phyloP scores from a whole-genome alignment of 345 rosid species.

The Linum tenue region DNA sequence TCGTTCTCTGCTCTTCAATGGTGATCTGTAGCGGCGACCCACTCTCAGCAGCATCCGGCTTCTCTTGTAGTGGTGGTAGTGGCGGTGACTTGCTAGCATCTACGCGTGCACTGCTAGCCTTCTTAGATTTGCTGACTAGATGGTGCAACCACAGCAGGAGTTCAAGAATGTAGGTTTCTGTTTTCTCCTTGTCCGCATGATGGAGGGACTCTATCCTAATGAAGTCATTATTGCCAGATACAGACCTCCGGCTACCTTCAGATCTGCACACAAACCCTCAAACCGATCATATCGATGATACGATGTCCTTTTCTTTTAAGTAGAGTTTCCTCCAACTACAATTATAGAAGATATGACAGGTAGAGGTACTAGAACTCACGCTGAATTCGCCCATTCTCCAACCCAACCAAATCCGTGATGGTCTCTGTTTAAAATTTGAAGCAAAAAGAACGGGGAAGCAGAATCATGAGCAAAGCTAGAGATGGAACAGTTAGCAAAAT shows the following conservation, averaged over 20 bases:
- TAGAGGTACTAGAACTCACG: slow-evolving; percentile 11
- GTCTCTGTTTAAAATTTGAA: slow-evolving; percentile 11
- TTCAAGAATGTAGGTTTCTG: slow-evolving; percentile 73
- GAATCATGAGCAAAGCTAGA: not conserved
- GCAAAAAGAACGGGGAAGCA: not conserved
- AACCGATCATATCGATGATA: no score
- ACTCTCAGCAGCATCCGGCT: slow-evolving; percentile 11
- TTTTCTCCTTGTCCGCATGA: slow-evolving; percentile 73
- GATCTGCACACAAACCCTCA: slow-evolving; percentile 30
- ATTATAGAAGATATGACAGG: not conserved
- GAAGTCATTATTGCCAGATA: slow-evolving; percentile 36
- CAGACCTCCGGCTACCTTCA: slow-evolving; percentile 42
- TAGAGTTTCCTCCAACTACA: no score
- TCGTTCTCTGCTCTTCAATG: slow-evolving; percentile 23
- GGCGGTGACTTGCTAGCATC: slow-evolving; percentile 12
- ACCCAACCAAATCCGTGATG: slow-evolving; percentile 34
- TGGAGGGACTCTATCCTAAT: slow-evolving; percentile 73
- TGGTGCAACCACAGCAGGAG: slow-evolving; percentile 76
- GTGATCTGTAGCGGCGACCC: slow-evolving; percentile 14
- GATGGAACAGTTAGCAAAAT: not conserved
- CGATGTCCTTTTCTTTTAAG: no score
- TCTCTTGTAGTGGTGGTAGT: slow-evolving; percentile 4
- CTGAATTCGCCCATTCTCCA: slow-evolving; percentile 28
- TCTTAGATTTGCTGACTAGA: slow-evolving; percentile 46
- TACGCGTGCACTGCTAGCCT: slow-evolving; percentile 1